Base-by-base conservation (phyloP, 352 stramenopile genomes). In the Blastocystis sp. region DNA sequence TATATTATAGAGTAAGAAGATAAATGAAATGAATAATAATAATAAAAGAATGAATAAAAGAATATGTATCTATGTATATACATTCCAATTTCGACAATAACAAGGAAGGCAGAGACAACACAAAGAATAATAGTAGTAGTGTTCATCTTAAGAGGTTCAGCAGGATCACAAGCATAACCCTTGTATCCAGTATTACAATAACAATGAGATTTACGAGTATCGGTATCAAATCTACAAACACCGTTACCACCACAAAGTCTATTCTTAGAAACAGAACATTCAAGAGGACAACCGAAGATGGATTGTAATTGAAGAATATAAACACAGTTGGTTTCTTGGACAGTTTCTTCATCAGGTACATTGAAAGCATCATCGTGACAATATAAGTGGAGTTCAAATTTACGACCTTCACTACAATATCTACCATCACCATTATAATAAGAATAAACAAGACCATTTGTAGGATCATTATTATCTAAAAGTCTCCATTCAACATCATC, bases 141-240 rank as follows among this genome's bases (percentile, higher is more conserved):
- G 25, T 27, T 49, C 2, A 62, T 9, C 13, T 31, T 30, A 1
- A 5, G 25, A 13, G 11, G 1, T 18, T 41, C 52, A 6, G 34
- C 10, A 27, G 48, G 48, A 24, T 58, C 33, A 25, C 57, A 66
- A 13, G 43, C 57, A 3, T 31, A 52, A 0, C 42, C 45, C 30
- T 58, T 44, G 43, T 58, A 65, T 4, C 42, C 57, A 31, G 58
- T 47, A 23, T 66, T 58, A 41, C 57, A 66, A 47, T 62, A 66
- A 36, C 57, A 66, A 9, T 47, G 42, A 21, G 57, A 21, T 13
- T 10, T 30, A 11, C 30, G 24, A 4, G 9, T 23, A 24, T 66
- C 42, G 23, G 25, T 28, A 40, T 66, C 57, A 9, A 54, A 59
- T 28, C 42, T 36, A 33, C 57, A 66, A 5, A 66, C 46, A 27